Evolutionary conservation across 768 basidiomycete species (phyloP).

Genomic region (Chalciporus piperatus): DNA sequence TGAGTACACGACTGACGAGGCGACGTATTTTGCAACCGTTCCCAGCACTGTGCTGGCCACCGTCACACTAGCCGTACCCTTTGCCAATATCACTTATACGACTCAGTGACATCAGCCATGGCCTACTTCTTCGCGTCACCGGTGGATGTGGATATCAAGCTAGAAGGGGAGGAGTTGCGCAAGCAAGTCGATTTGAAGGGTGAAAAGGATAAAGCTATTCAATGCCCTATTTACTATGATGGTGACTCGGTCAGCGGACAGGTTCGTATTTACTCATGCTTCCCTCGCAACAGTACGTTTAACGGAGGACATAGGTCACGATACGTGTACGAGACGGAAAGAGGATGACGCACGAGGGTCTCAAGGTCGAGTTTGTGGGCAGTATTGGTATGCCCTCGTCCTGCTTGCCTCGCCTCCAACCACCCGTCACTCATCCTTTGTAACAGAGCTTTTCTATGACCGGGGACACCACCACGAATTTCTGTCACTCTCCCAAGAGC

Average conservation of each 20-base stretch:
- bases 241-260: constrained; percentile 89
- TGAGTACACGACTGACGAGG: no score
- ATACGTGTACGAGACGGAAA: constrained; percentile 94
- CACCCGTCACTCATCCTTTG: neutral
- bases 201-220: constrained; percentile 81
- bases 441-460: constrained; percentile 88
- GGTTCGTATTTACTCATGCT: constrained; percentile 42
- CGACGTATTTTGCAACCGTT: constrained; percentile 8
- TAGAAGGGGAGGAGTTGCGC: constrained; percentile 82
- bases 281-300: neutral
- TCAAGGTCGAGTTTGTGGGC: constrained; percentile 96
- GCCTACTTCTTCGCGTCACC: constrained; percentile 91
- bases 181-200: constrained; percentile 88
- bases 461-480: constrained; percentile 98
- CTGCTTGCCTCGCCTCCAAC: neutral
- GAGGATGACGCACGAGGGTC: constrained; percentile 91
- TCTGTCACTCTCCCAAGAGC: constrained; percentile 90
- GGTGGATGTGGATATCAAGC: constrained; percentile 86
- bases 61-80: neutral
- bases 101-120: constrained; percentile 27
- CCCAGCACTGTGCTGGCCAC: neutral
- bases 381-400: constrained; percentile 72
- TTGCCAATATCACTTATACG: neutral
- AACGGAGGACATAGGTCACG: constrained; percentile 52
- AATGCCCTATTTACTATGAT: constrained; percentile 93